Percentiles rank a stretch among this genome's conserved stretches.
Conservation (phyloP, 768 basidiomycete genomes). For the Phanerochaete carnosa region DNA sequence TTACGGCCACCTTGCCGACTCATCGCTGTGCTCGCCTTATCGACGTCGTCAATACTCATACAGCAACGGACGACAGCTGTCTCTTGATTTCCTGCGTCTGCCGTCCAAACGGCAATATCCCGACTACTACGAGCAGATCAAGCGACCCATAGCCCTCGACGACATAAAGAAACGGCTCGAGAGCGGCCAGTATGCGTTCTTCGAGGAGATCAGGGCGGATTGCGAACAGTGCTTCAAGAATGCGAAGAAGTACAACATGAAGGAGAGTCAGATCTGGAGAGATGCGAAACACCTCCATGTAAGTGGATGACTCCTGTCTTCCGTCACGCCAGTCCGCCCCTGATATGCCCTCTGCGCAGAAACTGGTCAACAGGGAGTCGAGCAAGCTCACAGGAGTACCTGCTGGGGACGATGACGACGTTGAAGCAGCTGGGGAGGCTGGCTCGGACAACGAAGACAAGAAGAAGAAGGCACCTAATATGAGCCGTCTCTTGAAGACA, state of each 20-base stretch:
- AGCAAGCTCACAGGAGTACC: conserved; percentile 39
- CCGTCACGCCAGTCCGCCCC: not conserved
- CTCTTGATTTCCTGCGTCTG: conserved; percentile 62
- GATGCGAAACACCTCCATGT: conserved; percentile 85
- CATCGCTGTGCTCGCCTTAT: not conserved
- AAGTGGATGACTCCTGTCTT: conserved; percentile 25
- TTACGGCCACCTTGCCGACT: not conserved
- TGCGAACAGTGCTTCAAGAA: conserved; percentile 79
- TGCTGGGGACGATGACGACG: conserved; percentile 23
- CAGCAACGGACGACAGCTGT: conserved; percentile 61
- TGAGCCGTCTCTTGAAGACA: conserved; percentile 63
- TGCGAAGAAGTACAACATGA: conserved; percentile 79
- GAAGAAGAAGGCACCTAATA: conserved; percentile 58
- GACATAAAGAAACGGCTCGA: conserved; percentile 84
- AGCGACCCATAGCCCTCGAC: conserved; percentile 80
- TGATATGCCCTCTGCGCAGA: conserved; percentile 30
- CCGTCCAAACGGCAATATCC: conserved; percentile 73
- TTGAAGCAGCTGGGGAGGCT: conserved; percentile 29
- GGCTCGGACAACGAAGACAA: conserved; percentile 42
- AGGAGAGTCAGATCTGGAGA: conserved; percentile 73
- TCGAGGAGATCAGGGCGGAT: conserved; percentile 66
- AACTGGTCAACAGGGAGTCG: conserved; percentile 45
- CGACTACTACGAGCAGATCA: conserved; percentile 83
- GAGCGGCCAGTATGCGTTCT: conserved; percentile 50
- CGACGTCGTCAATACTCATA: not conserved